phyloP scores from a whole-genome alignment of 2,329 filamentous ascomycete species.

The Aspergillus pseudoglaucus region DNA sequence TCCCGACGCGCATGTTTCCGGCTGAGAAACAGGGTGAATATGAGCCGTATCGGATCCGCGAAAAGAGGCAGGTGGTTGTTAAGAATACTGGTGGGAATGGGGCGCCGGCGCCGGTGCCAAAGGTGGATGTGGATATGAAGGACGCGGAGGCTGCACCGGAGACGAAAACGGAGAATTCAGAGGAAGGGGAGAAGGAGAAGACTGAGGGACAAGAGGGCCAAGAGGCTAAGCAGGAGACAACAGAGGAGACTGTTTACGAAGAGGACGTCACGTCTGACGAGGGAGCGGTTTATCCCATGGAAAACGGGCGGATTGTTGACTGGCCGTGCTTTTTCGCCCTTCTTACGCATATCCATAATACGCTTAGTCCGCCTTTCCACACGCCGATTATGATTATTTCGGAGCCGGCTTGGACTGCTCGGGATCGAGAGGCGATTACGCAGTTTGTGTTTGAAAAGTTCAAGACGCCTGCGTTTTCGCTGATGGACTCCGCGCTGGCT shows the following conservation, averaged over 20 bases:
- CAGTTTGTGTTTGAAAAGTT: conserved; percentile 98
- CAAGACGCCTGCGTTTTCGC: conserved; percentile 82
- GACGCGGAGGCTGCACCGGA: conserved; percentile 30
- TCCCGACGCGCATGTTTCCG: conserved; percentile 90
- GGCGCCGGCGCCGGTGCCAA: conserved; percentile 17
- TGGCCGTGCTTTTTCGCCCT: conserved; percentile 93
- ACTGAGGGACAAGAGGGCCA: conserved; percentile 17
- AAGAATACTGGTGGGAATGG: conserved; percentile 8
- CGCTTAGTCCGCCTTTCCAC: conserved; percentile 85
- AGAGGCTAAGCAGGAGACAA: conserved; percentile 24
- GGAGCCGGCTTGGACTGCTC: conserved; percentile 82
- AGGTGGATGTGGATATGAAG: conserved; percentile 41
- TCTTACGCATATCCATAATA: conserved; percentile 83
- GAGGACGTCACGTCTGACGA: conserved; percentile 84
- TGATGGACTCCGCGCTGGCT: conserved; percentile 83
- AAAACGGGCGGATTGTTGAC: conserved; percentile 74
- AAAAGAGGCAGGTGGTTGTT: conserved; percentile 32
- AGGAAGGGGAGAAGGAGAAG: conserved; percentile 21
- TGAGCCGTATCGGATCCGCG: conserved; percentile 73
- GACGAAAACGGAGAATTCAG: conserved; percentile 13
- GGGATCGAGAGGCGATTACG: conserved; percentile 78
- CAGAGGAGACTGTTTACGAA: conserved; percentile 60
- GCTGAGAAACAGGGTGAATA: conserved; percentile 69
- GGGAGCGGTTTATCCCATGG: conserved; percentile 81
- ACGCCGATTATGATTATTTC: conserved; percentile 87